Base-by-base conservation (phyloP, 768 basidiomycete species). In the Boletus patriciae region DNA sequence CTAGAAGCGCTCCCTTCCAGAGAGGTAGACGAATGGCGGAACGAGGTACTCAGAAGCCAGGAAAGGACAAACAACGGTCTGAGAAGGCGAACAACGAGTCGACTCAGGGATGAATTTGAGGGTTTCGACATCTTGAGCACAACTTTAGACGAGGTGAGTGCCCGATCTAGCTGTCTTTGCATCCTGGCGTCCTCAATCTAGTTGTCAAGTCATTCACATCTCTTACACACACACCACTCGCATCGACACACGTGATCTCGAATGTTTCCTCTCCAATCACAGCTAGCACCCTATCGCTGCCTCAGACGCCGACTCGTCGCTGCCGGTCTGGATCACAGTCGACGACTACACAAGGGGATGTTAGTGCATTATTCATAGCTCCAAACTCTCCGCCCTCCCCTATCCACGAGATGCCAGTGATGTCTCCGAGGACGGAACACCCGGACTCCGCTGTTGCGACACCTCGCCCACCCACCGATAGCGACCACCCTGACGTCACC, bases 21-120 rank as follows among this genome's bases (percentile, higher is more conserved):
- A 49, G 83, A 85, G 61, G 76, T 82, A 12, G 71, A 73, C 19
- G 80, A 81, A 68, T 84, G 85, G 85, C 72, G 82, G 54, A 76
- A 69, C 13, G 72, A 78, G 50, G 74, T 76, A 0, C 67, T 76
- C 52, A 70, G 67, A 56, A 74, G 69, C 36, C 68, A 70, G 55
- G 46, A 48, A 45, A 54, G 52, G 16, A 42, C 40, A 11, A 15
- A 13, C 1, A 31, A 49, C 5, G 60, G 56, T n/a, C 55, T 59
- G 1, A 46, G 49, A 51, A 54, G 43, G 27, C 52, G 66, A 46
- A 58, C 51, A 27, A 52, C 27, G 38, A 46, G 49, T 25, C 50
- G 16, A 16, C 9, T 45, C 23, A 52, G 21, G 37, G 49, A 63
- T 18, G 55, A 54, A 0, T 57, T 63, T 19, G 66, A 68, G 19